These are phyloP conservation scores for Botrytis cinerea DNA, from an alignment of 2,329 filamentous ascomycete genomes.

Conservation along the genomic window DNA sequence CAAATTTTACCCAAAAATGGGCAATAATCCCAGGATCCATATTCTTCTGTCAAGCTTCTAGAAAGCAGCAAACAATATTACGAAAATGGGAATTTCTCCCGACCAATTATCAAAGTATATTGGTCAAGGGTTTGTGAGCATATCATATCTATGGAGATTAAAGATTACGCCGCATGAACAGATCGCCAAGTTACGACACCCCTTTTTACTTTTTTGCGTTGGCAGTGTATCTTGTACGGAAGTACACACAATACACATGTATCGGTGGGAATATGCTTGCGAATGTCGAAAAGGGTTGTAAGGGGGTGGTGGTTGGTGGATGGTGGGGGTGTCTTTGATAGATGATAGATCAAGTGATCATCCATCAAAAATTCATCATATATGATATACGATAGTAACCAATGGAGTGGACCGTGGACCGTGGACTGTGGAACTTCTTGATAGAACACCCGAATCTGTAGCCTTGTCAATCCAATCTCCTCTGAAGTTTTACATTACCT, in stretches of 20 bases:
- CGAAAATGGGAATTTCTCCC: neutral
- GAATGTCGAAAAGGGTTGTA: neutral
- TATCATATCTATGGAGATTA: constrained; percentile 9
- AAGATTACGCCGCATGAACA: neutral
- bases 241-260: neutral
- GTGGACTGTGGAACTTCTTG: constrained; percentile 1
- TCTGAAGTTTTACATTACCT: constrained; percentile 2
- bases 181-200: constrained; percentile 1
- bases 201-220: neutral
- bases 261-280: neutral
- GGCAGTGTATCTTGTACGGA: neutral
- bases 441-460: neutral
- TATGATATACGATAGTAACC: neutral
- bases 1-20: neutral
- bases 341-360: constrained; percentile 6
- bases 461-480: constrained; percentile 8
- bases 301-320: neutral
- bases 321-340: neutral
- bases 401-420: neutral
- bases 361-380: neutral
- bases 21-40: neutral
- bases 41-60: neutral
- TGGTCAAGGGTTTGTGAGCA: neutral
- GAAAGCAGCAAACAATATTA: neutral
- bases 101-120: neutral